These are phyloP conservation scores for Xylaria curta DNA, from an alignment of 495 filamentous ascomycete genomes.

Conservation along the genomic window DNA sequence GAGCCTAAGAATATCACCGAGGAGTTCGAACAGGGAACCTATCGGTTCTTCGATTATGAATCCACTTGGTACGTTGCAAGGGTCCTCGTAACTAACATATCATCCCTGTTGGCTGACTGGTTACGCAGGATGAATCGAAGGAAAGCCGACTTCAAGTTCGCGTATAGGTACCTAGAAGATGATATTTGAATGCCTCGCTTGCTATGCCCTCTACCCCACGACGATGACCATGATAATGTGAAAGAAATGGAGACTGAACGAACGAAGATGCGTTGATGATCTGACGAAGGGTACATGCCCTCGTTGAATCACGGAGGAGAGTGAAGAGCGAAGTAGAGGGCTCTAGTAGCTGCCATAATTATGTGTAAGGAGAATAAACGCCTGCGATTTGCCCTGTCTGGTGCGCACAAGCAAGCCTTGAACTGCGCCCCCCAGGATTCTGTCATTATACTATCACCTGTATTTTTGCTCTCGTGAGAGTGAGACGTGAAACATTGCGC, in stretches of 20 bases:
- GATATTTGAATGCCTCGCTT: slow-evolving; percentile 63
- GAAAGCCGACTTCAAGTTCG: slow-evolving; percentile 98
- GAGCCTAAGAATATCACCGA: slow-evolving; percentile 98
- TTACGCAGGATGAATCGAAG: slow-evolving; percentile 91
- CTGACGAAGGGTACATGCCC: neutral
- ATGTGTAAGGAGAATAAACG: slow-evolving; percentile 20
- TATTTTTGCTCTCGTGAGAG: neutral
- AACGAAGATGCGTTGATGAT: neutral
- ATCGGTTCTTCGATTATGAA: slow-evolving; percentile 99
- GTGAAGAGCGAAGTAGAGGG: neutral
- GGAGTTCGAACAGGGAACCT: slow-evolving; percentile 97
- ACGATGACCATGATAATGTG: slow-evolving; percentile 4
- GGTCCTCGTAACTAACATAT: neutral
- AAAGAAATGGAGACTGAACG: neutral
- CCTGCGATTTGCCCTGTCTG: slow-evolving; percentile 16
- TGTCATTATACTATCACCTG: neutral
- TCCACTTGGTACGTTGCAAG: slow-evolving; percentile 85
- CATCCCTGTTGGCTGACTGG: slow-evolving; percentile 20
- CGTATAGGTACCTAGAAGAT: slow-evolving; percentile 95
- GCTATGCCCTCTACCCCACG: neutral
- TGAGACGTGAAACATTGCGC: slow-evolving; percentile 7
- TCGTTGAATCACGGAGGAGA: neutral
- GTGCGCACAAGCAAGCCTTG: slow-evolving; percentile 8
- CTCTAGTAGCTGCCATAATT: slow-evolving; percentile 7
- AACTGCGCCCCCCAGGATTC: neutral